Evolutionary conservation across 768 basidiomycete genomes (phyloP).

Genomic region (Tulasnella sp.): DNA sequence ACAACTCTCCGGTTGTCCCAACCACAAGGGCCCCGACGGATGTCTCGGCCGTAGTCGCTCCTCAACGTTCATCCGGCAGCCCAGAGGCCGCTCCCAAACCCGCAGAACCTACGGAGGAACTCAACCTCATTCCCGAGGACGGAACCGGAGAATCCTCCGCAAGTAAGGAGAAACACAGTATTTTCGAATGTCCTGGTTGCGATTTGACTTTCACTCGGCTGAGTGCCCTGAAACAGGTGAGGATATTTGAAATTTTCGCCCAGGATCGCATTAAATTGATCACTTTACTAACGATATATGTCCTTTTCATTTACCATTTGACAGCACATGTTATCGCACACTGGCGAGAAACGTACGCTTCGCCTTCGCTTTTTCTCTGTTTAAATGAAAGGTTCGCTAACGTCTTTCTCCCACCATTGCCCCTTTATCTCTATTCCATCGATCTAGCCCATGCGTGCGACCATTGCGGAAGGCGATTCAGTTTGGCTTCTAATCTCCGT

Average conservation of each 20-base stretch:
- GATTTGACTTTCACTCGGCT: slow-evolving; percentile 26
- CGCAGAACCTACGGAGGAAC: not conserved
- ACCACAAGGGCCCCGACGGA: not conserved
- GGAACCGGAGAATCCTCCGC: not conserved
- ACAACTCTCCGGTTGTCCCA: not conserved
- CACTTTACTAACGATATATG: slow-evolving; percentile 1
- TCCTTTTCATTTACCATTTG: not conserved
- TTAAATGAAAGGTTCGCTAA: not conserved
- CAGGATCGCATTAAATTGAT: slow-evolving; percentile 7
- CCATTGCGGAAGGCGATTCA: slow-evolving; percentile 25
- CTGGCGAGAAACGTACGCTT: slow-evolving; percentile 28
- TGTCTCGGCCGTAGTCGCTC: not conserved
- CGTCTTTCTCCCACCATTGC: slow-evolving; percentile 5
- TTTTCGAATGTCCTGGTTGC: slow-evolving; percentile 27
- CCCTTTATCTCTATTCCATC: slow-evolving; percentile 12
- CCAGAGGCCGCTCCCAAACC: not conserved
- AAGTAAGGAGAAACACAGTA: not conserved
- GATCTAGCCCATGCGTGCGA: slow-evolving; percentile 26
- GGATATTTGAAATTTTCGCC: not conserved
- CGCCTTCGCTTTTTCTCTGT: not conserved
- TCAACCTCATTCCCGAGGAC: slow-evolving; percentile 12
- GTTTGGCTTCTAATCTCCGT: slow-evolving; percentile 26
- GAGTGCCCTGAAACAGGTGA: slow-evolving; percentile 29
- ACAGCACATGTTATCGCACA: slow-evolving; percentile 28
- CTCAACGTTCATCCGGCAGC: slow-evolving; percentile 6